A percentile compares a stretch with the other conserved stretches of the same genome.
phyloP scores from a whole-genome alignment of 2,329 filamentous ascomycete species.

The Colletotrichum simmondsii region DNA sequence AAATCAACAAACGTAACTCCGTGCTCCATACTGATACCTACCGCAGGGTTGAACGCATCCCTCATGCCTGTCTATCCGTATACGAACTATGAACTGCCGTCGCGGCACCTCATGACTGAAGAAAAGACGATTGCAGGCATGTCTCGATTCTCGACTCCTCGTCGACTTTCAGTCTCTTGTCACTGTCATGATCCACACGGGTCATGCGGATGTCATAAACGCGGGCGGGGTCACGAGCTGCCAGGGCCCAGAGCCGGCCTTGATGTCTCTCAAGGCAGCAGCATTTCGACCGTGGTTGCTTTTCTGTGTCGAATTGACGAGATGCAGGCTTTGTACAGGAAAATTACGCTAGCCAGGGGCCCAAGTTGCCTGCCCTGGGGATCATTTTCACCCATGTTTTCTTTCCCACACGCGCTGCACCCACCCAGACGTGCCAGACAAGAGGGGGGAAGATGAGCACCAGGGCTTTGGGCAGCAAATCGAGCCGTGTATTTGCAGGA shows the following conservation, averaged over 20 bases:
- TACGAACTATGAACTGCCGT: background rate
- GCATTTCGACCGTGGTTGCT: conserved; percentile 11
- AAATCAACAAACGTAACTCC: background rate
- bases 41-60: conserved; percentile 1
- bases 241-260: background rate
- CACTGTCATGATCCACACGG: background rate
- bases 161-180: background rate
- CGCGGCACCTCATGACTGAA: background rate
- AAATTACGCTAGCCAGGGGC: conserved; percentile 6
- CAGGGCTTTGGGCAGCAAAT: conserved; percentile 26
- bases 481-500: conserved; percentile 4
- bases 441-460: background rate
- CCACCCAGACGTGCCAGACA: background rate
- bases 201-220: conserved; percentile 6
- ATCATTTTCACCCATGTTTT: background rate
- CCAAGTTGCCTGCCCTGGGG: background rate
- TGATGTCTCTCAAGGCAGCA: conserved; percentile 11
- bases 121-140: background rate
- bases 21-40: background rate
- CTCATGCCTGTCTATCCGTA: background rate
- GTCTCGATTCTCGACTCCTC: background rate
- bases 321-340: background rate
- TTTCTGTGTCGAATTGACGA: conserved; percentile 28
- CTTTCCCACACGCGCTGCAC: background rate
- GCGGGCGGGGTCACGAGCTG: background rate